These are phyloP conservation scores for Osmozyma mogii DNA, from an alignment of 805 yeast species.

Conservation along the genomic window DNA sequence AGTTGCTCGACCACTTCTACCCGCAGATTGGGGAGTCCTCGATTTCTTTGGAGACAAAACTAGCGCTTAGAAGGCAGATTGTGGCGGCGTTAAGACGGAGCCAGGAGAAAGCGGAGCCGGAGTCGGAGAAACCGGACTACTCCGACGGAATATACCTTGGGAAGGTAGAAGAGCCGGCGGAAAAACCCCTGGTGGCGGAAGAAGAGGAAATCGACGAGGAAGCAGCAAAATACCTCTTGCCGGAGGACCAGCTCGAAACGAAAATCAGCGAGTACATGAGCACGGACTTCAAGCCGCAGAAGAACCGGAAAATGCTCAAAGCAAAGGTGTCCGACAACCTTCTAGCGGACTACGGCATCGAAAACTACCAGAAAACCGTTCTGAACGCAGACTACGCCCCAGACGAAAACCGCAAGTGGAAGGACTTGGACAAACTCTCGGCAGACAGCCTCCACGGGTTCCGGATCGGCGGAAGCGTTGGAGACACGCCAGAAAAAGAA, in stretches of 20 bases:
- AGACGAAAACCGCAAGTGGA: constrained; percentile 8
- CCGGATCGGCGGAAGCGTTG: constrained; percentile 22
- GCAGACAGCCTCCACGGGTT: constrained; percentile 27
- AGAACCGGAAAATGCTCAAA: constrained; percentile 23
- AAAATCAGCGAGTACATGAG: constrained; percentile 13
- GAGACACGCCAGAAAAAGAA: constrained; percentile 1
- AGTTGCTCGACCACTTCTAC: constrained; percentile 30
- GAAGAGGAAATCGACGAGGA: constrained; percentile 1
- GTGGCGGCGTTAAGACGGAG: constrained; percentile 15
- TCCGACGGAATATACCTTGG: constrained; percentile 35
- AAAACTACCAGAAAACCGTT: constrained; percentile 21
- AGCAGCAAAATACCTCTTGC: neutral
- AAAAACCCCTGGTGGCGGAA: neutral
- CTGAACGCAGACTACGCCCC: constrained; percentile 20
- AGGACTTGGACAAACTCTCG: constrained; percentile 17
- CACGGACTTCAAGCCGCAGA: constrained; percentile 8
- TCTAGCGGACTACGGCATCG: constrained; percentile 33
- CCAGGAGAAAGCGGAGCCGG: constrained; percentile 8
- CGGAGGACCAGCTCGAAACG: constrained; percentile 7
- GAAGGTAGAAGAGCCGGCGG: constrained; percentile 5
- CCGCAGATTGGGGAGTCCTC: constrained; percentile 30
- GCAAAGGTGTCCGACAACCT: constrained; percentile 24
- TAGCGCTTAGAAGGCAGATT: constrained; percentile 29
- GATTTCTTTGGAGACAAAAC: constrained; percentile 25
- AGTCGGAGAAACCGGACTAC: constrained; percentile 7